These are phyloP conservation scores for Citrullus mucosospermus DNA, from an alignment of 306 rosid genomes.

Conservation along the genomic window DNA sequence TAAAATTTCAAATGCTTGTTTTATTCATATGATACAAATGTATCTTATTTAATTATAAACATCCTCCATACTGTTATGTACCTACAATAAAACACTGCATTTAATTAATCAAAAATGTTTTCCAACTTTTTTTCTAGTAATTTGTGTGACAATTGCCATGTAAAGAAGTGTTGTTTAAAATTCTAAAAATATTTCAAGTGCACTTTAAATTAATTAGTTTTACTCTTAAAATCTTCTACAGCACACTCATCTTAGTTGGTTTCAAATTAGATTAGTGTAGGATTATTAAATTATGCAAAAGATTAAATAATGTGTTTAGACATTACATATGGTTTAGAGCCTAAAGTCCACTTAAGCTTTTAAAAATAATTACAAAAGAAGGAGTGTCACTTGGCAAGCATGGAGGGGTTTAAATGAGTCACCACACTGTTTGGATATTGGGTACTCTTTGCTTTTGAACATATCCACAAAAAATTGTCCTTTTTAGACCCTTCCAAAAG, in stretches of 20 bases:
- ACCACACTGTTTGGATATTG: slow-evolving; percentile 1
- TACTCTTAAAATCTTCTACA: no score
- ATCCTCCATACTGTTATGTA: background rate
- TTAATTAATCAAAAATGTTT: background rate
- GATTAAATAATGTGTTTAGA: background rate
- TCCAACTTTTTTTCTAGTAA: background rate
- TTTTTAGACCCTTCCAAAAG: slow-evolving; percentile 1
- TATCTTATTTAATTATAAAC: background rate
- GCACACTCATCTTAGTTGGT: background rate
- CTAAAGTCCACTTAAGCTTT: slow-evolving; percentile 1
- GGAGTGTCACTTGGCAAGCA: background rate
- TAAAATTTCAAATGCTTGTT: background rate
- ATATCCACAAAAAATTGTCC: background rate
- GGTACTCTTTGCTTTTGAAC: background rate
- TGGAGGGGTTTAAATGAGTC: slow-evolving; percentile 2
- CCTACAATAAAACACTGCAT: background rate
- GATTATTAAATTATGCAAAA: background rate
- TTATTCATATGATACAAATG: background rate
- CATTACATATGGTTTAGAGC: background rate
- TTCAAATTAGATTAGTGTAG: background rate
- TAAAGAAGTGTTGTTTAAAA: background rate
- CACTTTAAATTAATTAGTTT: background rate
- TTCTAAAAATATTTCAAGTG: background rate
- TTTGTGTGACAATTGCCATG: background rate
- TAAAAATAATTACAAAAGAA: background rate